These are phyloP conservation scores for Boletus sp. DNA, from an alignment of 1,284 basidiomycete species.

Conservation along the genomic window DNA sequence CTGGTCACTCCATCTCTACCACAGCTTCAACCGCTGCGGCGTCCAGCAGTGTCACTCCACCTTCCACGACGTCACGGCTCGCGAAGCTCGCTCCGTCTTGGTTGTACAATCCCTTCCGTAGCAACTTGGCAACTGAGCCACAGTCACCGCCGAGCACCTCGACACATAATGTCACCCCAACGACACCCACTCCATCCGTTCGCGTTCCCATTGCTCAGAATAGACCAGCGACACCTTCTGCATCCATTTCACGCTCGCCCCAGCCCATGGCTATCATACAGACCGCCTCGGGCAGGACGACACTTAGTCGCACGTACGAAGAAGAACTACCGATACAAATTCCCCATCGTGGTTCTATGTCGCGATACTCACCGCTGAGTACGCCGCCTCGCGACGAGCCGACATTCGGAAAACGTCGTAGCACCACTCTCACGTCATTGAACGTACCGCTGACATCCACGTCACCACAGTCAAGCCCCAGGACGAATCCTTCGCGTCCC, in stretches of 20 bases:
- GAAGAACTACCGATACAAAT: slow-evolving; percentile 46
- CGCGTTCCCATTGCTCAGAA: slow-evolving; percentile 31
- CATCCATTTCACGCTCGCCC: slow-evolving; percentile 36
- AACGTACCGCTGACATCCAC: slow-evolving; percentile 46
- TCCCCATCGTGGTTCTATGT: slow-evolving; percentile 42
- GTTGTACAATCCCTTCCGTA: slow-evolving; percentile 72
- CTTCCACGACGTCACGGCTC: slow-evolving; percentile 35
- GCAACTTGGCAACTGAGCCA: slow-evolving; percentile 50
- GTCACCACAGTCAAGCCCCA: slow-evolving; percentile 42
- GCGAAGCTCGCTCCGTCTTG: slow-evolving; percentile 68
- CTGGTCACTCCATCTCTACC: slow-evolving; percentile 39
- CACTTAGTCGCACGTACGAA: slow-evolving; percentile 49
- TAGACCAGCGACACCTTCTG: slow-evolving; percentile 26
- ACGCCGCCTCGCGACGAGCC: slow-evolving; percentile 65
- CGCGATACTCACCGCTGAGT: slow-evolving; percentile 57
- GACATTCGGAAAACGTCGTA: slow-evolving; percentile 54
- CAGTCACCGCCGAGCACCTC: slow-evolving; percentile 44
- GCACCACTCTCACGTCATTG: slow-evolving; percentile 38
- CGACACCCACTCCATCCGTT: slow-evolving; percentile 29
- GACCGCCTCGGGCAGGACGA: slow-evolving; percentile 38
- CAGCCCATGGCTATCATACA: slow-evolving; percentile 57
- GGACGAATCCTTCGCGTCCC: slow-evolving; percentile 65
- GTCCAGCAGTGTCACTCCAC: slow-evolving; percentile 14
- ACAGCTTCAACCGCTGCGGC: slow-evolving; percentile 14
- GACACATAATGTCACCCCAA: slow-evolving; percentile 36